phyloP scores from a whole-genome alignment of 176 grass and related monocot species.

The Paspalum notatum region DNA sequence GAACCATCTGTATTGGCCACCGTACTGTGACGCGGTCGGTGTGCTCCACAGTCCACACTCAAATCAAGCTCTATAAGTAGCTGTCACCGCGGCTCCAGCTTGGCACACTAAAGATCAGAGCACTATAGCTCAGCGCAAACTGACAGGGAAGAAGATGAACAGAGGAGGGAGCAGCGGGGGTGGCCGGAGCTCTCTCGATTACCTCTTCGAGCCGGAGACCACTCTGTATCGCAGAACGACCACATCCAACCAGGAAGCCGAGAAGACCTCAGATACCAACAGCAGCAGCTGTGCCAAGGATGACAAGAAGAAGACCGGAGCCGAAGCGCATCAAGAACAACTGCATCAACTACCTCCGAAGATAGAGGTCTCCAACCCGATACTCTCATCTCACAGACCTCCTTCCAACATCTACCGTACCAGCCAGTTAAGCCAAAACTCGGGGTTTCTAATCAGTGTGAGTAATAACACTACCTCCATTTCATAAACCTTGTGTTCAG shows the following conservation, averaged over 20 bases:
- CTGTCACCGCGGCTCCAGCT: neutral
- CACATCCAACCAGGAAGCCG: slow-evolving; percentile 9
- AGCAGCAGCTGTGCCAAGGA: neutral
- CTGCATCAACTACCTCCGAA: slow-evolving; percentile 11
- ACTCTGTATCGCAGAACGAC: neutral
- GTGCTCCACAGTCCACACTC: slow-evolving; percentile 18
- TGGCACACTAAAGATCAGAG: neutral
- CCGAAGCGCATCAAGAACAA: slow-evolving; percentile 16
- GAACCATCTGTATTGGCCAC: neutral
- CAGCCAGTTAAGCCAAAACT: slow-evolving; percentile 49
- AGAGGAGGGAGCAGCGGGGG: slow-evolving; percentile 66
- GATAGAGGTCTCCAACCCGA: slow-evolving; percentile 48
- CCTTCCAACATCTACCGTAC: slow-evolving; percentile 47
- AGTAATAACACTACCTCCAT: neutral
- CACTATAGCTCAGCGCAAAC: neutral
- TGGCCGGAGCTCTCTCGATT: slow-evolving; percentile 75
- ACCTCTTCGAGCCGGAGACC: slow-evolving; percentile 72
- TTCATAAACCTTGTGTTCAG: neutral
- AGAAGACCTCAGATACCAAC: slow-evolving; percentile 11
- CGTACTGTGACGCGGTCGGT: slow-evolving; percentile 2
- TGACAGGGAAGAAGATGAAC: slow-evolving; percentile 56
- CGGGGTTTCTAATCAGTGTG: slow-evolving; percentile 64
- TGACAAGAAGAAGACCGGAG: neutral
- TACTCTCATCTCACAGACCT: slow-evolving; percentile 37
- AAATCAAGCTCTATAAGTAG: slow-evolving; percentile 44